Percentiles rank a stretch among this genome's conserved stretches.
phyloP scores from a whole-genome alignment of 805 yeast genomes.

The Ogataea salicorniae region DNA sequence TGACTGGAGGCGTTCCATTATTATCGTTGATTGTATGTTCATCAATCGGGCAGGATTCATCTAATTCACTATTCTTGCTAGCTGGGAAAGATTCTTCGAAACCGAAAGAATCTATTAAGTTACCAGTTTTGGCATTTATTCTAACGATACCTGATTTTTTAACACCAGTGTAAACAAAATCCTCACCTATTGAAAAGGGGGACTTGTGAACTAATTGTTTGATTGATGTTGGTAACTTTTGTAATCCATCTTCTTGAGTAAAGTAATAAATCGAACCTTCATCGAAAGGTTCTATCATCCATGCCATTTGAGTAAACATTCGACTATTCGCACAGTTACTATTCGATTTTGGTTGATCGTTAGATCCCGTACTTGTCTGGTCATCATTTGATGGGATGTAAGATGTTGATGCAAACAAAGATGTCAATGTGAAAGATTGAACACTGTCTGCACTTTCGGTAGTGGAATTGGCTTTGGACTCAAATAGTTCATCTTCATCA shows the following conservation, averaged over 20 bases:
- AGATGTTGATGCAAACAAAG: not conserved
- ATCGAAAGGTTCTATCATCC: constrained; percentile 89
- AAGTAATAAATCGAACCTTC: constrained; percentile 84
- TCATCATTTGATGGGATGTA: not conserved
- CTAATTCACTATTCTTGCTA: not conserved
- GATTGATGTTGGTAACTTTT: constrained; percentile 76
- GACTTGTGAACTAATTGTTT: constrained; percentile 73
- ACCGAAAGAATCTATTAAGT: constrained; percentile 62
- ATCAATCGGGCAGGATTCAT: constrained; percentile 12
- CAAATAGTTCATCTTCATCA: constrained; percentile 14
- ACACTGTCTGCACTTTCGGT: constrained; percentile 1
- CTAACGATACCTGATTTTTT: constrained; percentile 71
- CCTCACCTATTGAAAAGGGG: constrained; percentile 79
- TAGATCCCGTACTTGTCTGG: not conserved
- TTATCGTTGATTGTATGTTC: constrained; percentile 4
- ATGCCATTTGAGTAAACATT: constrained; percentile 36
- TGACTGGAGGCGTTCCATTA: constrained; percentile 27
- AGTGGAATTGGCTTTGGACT: not conserved
- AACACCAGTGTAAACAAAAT: constrained; percentile 83
- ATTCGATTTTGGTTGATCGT: not conserved
- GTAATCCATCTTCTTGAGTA: constrained; percentile 67
- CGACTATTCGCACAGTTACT: not conserved
- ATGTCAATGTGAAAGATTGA: constrained; percentile 9
- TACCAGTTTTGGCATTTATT: constrained; percentile 70
- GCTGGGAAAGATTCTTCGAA: constrained; percentile 5